Percentiles rank a stretch among this genome's conserved stretches.
phyloP scores from a whole-genome alignment of 2,329 filamentous ascomycete genomes.

The Calonectria ilicicola region DNA sequence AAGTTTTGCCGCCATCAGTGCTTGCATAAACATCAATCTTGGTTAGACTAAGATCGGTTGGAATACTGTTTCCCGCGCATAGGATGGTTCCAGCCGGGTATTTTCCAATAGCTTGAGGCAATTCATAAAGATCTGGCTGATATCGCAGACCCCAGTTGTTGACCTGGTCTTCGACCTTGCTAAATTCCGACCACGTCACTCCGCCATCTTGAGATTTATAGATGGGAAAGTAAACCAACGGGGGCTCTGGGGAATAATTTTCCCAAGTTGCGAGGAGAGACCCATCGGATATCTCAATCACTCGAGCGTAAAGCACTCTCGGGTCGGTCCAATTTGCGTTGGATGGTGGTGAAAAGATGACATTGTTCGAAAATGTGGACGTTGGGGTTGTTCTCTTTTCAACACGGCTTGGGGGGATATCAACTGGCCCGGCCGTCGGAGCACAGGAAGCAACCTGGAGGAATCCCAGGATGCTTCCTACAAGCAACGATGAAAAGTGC shows the following conservation, averaged over 20 bases:
- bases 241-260: conserved; percentile 68
- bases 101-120: conserved; percentile 67
- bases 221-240: conserved; percentile 66
- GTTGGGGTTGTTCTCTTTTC: conserved; percentile 14
- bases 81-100: conserved; percentile 74
- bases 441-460: background rate
- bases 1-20: conserved; percentile 69
- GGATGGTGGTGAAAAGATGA: conserved; percentile 55
- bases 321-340: conserved; percentile 57
- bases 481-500: conserved; percentile 5
- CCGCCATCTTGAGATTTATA: conserved; percentile 66
- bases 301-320: conserved; percentile 57
- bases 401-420: background rate
- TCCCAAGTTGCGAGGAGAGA: conserved; percentile 66
- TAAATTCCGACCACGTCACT: conserved; percentile 72
- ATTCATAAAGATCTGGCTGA: conserved; percentile 76
- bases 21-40: conserved; percentile 78
- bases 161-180: conserved; percentile 71
- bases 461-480: conserved; percentile 12
- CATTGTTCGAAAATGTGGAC: conserved; percentile 39
- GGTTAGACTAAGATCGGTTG: conserved; percentile 69
- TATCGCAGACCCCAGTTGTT: conserved; percentile 76
- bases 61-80: conserved; percentile 70
- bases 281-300: conserved; percentile 57
- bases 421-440: background rate